Base-by-base conservation (phyloP, 441 rosid genomes). In the Viola pubescens region DNA sequence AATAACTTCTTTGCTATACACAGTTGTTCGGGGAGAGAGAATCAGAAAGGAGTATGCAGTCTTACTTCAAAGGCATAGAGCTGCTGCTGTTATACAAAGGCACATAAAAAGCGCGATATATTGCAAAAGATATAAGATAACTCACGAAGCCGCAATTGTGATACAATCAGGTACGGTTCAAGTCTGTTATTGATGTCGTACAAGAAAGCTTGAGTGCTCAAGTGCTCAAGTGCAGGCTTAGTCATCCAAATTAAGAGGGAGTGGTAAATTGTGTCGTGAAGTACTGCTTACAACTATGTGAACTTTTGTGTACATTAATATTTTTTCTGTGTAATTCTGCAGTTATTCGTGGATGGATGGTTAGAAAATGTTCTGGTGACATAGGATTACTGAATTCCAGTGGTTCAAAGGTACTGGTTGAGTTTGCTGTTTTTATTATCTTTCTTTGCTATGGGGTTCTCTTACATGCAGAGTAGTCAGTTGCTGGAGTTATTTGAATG, bases 331-430 rank as follows among this genome's bases (percentile, higher is more conserved):
- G 37, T 9, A 59, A 47, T 69, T 34, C 48, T 80, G 80, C 79
- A 94, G 99, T 55, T 58, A 77, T 91, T 70, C 99, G 99, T 58
- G 99, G 97, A 62, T 88, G 92, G 89, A 70, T 91, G 82, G 95
- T 87, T 61, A 81, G 99, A 81, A 82, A 89, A 80, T 94, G 94
- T 78, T 85, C 98, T 0, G 95, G 94, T 59, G 82, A 91, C 67
- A 60, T 79, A 59, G 85, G 90, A 65, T 77, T 84, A 67, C 50
- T 87, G 69, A 77, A 70, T 58, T 75, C 88, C 67, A 83, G 73
- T 37, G 75, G 65, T 53, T 11, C 62, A 11, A 81, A 84, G 95
- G 97, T 94, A 82, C 45, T 37, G 38, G 7, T 54, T 52, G 56
- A 51, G 45, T 45, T 11, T 59, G 9, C 37, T 51, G 13, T 54